Evolutionary conservation across 345 rosid genomes (phyloP).

Genomic region (Citrus mangshanensis): DNA sequence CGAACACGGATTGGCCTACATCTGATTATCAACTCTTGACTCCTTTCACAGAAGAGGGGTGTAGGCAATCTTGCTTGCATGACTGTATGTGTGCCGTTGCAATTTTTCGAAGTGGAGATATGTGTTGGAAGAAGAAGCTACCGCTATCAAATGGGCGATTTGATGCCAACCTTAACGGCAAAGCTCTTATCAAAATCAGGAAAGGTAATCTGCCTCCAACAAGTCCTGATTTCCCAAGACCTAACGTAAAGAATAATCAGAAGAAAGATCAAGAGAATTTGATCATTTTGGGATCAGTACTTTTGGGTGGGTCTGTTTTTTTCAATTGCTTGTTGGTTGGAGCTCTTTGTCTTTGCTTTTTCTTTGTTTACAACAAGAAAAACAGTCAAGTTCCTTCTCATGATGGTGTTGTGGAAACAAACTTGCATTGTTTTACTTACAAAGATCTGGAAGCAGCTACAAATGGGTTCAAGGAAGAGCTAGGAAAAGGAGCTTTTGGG

Average conservation of each 20-base stretch:
- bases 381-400: not conserved
- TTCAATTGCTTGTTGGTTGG: conserved; percentile 19
- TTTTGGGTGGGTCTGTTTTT: conserved; percentile 27
- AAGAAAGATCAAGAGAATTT: conserved; percentile 1
- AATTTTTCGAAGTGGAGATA: conserved; percentile 6
- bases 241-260: not conserved
- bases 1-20: conserved; percentile 25
- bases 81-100: conserved; percentile 39
- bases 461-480: conserved; percentile 36
- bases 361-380: conserved; percentile 2
- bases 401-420: conserved; percentile 12
- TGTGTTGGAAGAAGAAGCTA: conserved; percentile 40
- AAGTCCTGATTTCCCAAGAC: not conserved
- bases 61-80: conserved; percentile 28
- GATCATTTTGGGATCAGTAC: conserved; percentile 23
- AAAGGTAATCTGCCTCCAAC: conserved; percentile 2
- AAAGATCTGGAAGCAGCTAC: conserved; percentile 35
- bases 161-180: not conserved
- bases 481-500: conserved; percentile 35
- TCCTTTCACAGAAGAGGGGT: conserved; percentile 18
- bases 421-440: conserved; percentile 26
- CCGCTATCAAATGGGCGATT: conserved; percentile 36
- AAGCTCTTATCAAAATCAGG: conserved; percentile 28
- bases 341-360: conserved; percentile 2
- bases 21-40: conserved; percentile 26